Evolutionary conservation across 441 rosid species (phyloP), one percentile per base, ranked within the genome.

Genomic region (Arabidopsis hybrid): DNA sequence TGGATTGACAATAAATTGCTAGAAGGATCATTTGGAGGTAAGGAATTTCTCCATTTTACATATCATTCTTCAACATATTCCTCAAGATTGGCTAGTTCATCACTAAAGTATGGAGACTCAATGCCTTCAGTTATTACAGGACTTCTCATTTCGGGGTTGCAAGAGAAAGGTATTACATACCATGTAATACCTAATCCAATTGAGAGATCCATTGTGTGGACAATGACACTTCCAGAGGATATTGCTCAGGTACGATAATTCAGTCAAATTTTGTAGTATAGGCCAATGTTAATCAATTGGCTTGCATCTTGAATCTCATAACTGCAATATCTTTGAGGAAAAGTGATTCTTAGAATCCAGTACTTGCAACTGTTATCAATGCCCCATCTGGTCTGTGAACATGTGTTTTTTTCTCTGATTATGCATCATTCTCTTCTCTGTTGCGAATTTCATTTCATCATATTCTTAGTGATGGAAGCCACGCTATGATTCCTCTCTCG

Each of bases 21-120:
- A 73, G 98, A 96, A 74, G 94, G 90, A 11, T 80, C 90, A 16
- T 55, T 88, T 77, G 99, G 98, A 83, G 99, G 99, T 91, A 38
- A 69, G 74, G 38, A 9, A 51, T 72, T 67, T 34, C 6, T 62
- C 73, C n/a, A n/a, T 68, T 62, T 42, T 58, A 51, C n/a, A 38
- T 65, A 39, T 39, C 43, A 31, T 49, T 3, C 58, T 49, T 42
- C 39, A 42, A 32, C 17, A 26, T 46, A 61, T 49, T 8, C 17
- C 38, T 12, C 42, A 18, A 59, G 26, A 10, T 61, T 45, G 49
- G 61, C 21, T 61, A 40, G 43, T 72, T 58, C 13, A 47, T 34
- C 39, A 61, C 81, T 77, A 68, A 69, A 65, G 43, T 50, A 49
- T 71, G 31, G 63, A 65, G 10, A 50, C 61, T 77, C 52, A 67